Evolutionary conservation across 2,329 filamentous ascomycete species (phyloP).

Genomic region (Graphilbum sp.): DNA sequence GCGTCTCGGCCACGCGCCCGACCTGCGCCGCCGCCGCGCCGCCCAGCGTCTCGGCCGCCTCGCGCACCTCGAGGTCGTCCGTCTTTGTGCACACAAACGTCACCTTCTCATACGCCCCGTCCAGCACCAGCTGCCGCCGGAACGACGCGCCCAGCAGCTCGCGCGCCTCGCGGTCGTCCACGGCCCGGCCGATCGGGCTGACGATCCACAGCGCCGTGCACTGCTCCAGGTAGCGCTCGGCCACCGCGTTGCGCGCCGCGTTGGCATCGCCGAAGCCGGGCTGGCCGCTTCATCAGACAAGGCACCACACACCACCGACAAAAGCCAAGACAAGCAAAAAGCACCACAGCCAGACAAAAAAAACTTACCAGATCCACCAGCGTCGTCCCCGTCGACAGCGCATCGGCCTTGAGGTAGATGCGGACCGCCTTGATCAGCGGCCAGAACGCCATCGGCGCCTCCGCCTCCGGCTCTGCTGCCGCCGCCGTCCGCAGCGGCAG

Average conservation of each 20-base stretch:
- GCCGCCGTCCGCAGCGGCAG: too few relatives aligned
- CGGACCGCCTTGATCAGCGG: constrained; percentile 35
- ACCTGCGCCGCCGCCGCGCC: not conserved
- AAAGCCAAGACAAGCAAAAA: not conserved
- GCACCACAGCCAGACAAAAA: not conserved
- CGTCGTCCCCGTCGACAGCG: constrained; percentile 18
- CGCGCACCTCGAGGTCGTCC: constrained; percentile 31
- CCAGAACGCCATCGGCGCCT: constrained; percentile 24
- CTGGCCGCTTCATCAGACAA: constrained; percentile 8
- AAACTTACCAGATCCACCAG: constrained; percentile 28
- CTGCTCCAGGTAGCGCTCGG: constrained; percentile 40
- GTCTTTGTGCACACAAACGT: constrained; percentile 49
- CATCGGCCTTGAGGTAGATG: constrained; percentile 18
- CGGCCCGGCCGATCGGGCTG: constrained; percentile 42
- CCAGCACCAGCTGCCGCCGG: constrained; percentile 41
- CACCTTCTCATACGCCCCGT: constrained; percentile 33
- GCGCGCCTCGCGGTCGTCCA: constrained; percentile 43
- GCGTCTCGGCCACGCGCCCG: not conserved
- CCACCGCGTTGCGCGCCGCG: constrained; percentile 39
- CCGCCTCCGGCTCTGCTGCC: too few relatives aligned
- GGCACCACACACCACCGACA: too few relatives aligned
- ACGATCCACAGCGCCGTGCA: constrained; percentile 45
- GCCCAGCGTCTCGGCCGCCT: constrained; percentile 9
- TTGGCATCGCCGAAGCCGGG: constrained; percentile 45
- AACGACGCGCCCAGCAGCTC: constrained; percentile 38